Conservation (phyloP, 805 yeast genomes). For the Kuraishia ogatae region DNA sequence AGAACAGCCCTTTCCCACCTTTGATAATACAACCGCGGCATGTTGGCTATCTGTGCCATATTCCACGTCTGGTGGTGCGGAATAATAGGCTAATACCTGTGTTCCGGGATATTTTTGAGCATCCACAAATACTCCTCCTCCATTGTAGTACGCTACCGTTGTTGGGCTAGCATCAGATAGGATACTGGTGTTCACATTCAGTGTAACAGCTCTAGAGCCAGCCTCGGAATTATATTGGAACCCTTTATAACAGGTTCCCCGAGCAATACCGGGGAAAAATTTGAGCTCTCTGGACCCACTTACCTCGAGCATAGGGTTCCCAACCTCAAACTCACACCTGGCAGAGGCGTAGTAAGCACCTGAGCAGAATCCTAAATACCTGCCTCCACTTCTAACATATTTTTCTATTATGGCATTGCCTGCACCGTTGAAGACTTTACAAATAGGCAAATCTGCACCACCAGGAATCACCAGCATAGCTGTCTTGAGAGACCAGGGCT, state of each 20-base stretch:
- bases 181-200: constrained; percentile 29
- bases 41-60: constrained; percentile 14
- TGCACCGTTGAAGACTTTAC: constrained; percentile 60
- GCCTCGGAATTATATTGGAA: constrained; percentile 68
- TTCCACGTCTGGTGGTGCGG: constrained; percentile 43
- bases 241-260: constrained; percentile 79
- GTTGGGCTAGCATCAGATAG: constrained; percentile 15
- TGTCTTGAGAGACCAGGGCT: constrained; percentile 86
- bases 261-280: constrained; percentile 74
- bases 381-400: constrained; percentile 74
- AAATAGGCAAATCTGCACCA: constrained; percentile 91
- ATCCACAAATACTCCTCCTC: constrained; percentile 82
- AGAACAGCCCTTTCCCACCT: constrained; percentile 67
- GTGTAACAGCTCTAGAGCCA: constrained; percentile 59
- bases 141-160: constrained; percentile 57
- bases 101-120: constrained; percentile 54
- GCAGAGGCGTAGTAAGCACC: constrained; percentile 84
- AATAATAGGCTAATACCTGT: constrained; percentile 66
- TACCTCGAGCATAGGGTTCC: constrained; percentile 64
- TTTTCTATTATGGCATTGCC: constrained; percentile 54
- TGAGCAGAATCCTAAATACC: constrained; percentile 83
- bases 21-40: constrained; percentile 70
- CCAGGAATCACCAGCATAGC: constrained; percentile 85
- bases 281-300: constrained; percentile 76
- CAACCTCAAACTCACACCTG: constrained; percentile 78